Evolutionary conservation across 345 rosid species (phyloP).

Genomic region (Citrus hindsii): DNA sequence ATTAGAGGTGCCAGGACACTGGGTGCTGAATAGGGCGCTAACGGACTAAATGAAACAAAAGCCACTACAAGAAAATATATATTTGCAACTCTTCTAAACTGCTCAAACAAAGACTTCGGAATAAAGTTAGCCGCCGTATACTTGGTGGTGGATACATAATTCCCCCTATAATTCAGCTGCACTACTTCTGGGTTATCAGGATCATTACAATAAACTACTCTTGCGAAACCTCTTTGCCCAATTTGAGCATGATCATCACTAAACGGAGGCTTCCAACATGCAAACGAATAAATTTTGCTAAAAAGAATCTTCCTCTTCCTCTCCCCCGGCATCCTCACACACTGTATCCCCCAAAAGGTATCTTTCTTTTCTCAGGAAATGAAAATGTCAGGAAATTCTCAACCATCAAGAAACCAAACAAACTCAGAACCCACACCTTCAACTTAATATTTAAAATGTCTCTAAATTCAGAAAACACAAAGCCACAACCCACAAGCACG

Average conservation of each 20-base stretch:
- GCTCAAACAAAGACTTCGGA: conserved; percentile 97
- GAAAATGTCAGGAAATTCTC: conserved; percentile 8
- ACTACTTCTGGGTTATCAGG: conserved; percentile 61
- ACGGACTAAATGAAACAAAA: conserved; percentile 77
- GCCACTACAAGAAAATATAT: conserved; percentile 87
- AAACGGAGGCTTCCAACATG: conserved; percentile 40
- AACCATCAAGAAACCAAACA: not conserved
- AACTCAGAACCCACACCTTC: not conserved
- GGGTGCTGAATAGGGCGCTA: conserved; percentile 76
- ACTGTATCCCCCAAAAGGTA: conserved; percentile 7
- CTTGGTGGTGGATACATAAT: conserved; percentile 87
- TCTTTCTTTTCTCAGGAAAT: conserved; percentile 13
- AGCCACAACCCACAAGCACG: not conserved
- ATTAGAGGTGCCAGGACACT: conserved; percentile 75
- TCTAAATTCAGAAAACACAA: not conserved
- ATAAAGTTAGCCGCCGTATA: conserved; percentile 68
- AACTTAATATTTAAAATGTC: conserved; percentile 1
- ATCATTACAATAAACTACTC: conserved; percentile 86
- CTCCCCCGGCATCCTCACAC: conserved; percentile 35
- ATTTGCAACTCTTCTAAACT: conserved; percentile 95
- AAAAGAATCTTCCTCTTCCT: conserved; percentile 37
- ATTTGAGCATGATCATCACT: conserved; percentile 52
- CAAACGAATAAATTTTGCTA: conserved; percentile 62
- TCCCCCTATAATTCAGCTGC: conserved; percentile 58
- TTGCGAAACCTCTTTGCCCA: conserved; percentile 72